Conservation (phyloP, 1,284 basidiomycete species). For the Malassezia pachydermatis region DNA sequence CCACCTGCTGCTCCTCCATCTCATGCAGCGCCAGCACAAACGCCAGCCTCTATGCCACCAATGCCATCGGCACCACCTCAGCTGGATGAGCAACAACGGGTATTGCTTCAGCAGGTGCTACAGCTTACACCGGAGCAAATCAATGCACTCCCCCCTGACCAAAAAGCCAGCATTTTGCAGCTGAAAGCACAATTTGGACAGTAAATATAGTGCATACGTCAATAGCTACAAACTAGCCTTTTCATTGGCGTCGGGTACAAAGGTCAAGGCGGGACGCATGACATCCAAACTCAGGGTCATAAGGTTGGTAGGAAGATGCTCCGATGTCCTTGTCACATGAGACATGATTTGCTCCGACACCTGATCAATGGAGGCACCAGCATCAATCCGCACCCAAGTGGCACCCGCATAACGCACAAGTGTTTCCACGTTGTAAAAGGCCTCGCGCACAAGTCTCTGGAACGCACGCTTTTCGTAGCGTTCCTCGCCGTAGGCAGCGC, state of each 20-base stretch:
- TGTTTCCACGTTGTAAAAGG: slow-evolving; percentile 29
- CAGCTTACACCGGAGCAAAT: slow-evolving; percentile 78
- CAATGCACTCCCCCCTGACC: slow-evolving; percentile 66
- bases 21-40: neutral
- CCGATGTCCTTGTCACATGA: slow-evolving; percentile 10
- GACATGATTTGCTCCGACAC: slow-evolving; percentile 32
- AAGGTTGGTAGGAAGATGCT: neutral
- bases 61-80: slow-evolving; percentile 16
- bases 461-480: slow-evolving; percentile 52
- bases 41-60: slow-evolving; percentile 1
- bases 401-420: slow-evolving; percentile 25
- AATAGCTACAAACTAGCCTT: slow-evolving; percentile 4
- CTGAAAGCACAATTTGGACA: slow-evolving; percentile 45
- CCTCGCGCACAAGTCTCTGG: slow-evolving; percentile 42
- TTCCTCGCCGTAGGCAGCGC: slow-evolving; percentile 84
- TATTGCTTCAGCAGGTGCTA: slow-evolving; percentile 59
- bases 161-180: slow-evolving; percentile 73
- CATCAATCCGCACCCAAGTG: slow-evolving; percentile 34
- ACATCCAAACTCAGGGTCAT: slow-evolving; percentile 1
- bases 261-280: neutral
- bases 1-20: slow-evolving; percentile 11
- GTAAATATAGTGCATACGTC: neutral
- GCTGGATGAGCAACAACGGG: slow-evolving; percentile 34
- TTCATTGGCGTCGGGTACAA: neutral
- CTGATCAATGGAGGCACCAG: slow-evolving; percentile 29